Evolutionary conservation across 2,329 filamentous ascomycete species (phyloP).

Genomic region (Aureobasidium musti): DNA sequence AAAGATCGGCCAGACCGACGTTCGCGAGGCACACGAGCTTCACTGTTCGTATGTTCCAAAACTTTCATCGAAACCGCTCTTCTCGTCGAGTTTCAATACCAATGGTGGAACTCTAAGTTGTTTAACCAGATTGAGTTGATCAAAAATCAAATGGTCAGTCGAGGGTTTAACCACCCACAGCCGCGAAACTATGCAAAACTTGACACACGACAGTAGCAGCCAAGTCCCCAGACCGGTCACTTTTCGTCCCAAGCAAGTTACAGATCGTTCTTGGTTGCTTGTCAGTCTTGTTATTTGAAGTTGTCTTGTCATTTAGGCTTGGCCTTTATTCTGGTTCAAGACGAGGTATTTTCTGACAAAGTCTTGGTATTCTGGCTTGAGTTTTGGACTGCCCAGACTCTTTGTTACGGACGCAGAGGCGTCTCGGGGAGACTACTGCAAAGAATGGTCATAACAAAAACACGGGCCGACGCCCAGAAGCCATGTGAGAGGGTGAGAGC

Average conservation of each 20-base stretch:
- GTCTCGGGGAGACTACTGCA: conserved; percentile 6
- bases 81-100: conserved; percentile 3
- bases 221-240: not conserved
- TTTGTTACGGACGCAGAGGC: conserved; percentile 11
- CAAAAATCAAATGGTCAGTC: not conserved
- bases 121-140: conserved; percentile 16
- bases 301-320: not conserved
- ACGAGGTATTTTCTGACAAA: conserved; percentile 17
- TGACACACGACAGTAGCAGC: not conserved
- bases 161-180: not conserved
- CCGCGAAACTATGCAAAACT: not conserved
- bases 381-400: not conserved
- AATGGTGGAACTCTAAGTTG: conserved; percentile 1
- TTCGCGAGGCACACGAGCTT: conserved; percentile 11
- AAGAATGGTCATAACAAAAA: conserved; percentile 20
- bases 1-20: conserved; percentile 4
- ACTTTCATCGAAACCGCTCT: conserved; percentile 3
- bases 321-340: not conserved
- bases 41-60: not conserved
- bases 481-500: not conserved
- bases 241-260: conserved; percentile 11
- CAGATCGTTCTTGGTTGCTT: conserved; percentile 1
- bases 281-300: not conserved
- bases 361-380: conserved; percentile 16
- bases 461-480: conserved; percentile 17